Evolutionary conservation across 2,329 filamentous ascomycete genomes (phyloP), one percentile per base, ranked within the genome.

Genomic region (Xylaria multiplex): DNA sequence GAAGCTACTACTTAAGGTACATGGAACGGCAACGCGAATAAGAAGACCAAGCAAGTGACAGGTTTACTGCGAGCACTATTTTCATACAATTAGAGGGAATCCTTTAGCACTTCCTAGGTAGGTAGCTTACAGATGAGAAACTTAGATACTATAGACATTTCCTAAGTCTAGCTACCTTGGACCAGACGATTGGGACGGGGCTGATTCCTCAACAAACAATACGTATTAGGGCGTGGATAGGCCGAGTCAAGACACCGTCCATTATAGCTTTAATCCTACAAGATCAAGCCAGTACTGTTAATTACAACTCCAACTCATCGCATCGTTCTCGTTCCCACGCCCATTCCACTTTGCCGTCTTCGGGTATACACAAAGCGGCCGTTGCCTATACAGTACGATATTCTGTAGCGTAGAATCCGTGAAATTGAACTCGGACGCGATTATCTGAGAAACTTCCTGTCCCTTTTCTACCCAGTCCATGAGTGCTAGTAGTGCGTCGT

Each of bases 301-400:
- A 37, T 56, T 32, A 72, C 79, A 80, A 2, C 54, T 70, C 75
- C 79, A 82, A 53, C 72, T 77, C 32, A 72, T 68, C 9, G 77
- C 74, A 24, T 71, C 61, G 42, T 76, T 72, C 46, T 73, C 71
- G 64, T 77, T 70, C 6, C 79, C 79, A 19, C 40, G 52, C 2
- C 76, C 74, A 45, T 75, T 69, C 71, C 78, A 81, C 72, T 24
- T 76, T 68, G 77, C 71, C 11, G 73, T 71, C 54, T 69, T 71
- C 11, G 75, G 74, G 62, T 70, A 78, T 56, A 73, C 72, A 69
- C 83, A 85, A 56, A 85, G 73, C 19, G 77, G 77, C 30, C 82
- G 77, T 65, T 78, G 78, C 50, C 81, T 80, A 49, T 79, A 72
- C 8, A 83, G 69, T 1, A 77, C 80, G 19, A 75, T 63, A 2